Evolutionary conservation across 1,284 basidiomycete genomes (phyloP).

Genomic region (Cryptococcus maquisensis): DNA sequence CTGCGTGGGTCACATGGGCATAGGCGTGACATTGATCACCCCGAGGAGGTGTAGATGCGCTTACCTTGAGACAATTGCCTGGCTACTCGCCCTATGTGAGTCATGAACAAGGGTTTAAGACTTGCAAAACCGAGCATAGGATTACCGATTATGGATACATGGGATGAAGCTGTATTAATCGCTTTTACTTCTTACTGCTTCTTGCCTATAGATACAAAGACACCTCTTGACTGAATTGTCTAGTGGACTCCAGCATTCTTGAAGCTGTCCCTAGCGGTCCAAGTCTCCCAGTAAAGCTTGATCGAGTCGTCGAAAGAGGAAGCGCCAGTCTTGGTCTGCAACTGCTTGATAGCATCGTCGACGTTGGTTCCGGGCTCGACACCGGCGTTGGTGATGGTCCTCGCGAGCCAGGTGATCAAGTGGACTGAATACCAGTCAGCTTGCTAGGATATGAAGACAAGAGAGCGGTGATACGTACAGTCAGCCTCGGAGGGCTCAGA

Average conservation of each 20-base stretch:
- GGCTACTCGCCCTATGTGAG: too few species aligned
- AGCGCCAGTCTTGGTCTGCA: constrained; percentile 35
- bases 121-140: too few species aligned
- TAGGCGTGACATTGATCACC: too few species aligned
- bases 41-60: too few species aligned
- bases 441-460: not conserved
- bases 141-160: not conserved
- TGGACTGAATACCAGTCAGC: constrained; percentile 28
- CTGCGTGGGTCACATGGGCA: too few species aligned
- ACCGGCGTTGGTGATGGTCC: constrained; percentile 38
- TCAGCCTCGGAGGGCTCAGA: constrained; percentile 38
- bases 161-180: not conserved
- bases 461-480: constrained; percentile 26
- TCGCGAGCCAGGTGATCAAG: constrained; percentile 45
- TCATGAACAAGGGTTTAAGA: too few species aligned
- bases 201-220: not conserved
- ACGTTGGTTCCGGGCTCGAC: constrained; percentile 27
- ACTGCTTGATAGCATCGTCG: constrained; percentile 25
- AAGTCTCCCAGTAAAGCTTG: constrained; percentile 44
- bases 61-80: too few species aligned
- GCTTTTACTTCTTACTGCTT: too few species aligned
- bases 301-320: constrained; percentile 37
- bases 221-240: not conserved
- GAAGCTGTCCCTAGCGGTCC: constrained; percentile 36
- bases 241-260: constrained; percentile 35